Evolutionary conservation across 2,329 filamentous ascomycete species (phyloP).

Genomic region (Cladosporium sp.): DNA sequence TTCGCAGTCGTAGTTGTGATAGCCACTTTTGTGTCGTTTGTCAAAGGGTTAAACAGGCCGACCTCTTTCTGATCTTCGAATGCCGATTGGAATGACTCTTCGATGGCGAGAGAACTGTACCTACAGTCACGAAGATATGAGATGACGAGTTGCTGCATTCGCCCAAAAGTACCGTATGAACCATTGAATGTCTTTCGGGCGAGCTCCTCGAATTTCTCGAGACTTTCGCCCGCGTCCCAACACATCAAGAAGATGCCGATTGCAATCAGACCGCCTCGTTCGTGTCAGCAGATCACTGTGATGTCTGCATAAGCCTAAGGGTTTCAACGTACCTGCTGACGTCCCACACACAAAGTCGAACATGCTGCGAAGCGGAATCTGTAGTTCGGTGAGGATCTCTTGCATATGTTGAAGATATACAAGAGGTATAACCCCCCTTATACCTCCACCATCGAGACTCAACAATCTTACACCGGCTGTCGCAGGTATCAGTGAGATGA

Average conservation of each 20-base stretch:
- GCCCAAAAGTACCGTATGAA: conserved; percentile 14
- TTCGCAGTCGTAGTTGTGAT: conserved; percentile 26
- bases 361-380: conserved; percentile 19
- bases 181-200: conserved; percentile 22
- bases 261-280: conserved; percentile 26
- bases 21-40: conserved; percentile 25
- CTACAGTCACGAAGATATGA: conserved; percentile 25
- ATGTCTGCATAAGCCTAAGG: too few relatives aligned
- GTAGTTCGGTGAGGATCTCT: conserved; percentile 14
- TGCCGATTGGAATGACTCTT: conserved; percentile 23
- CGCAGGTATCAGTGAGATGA: conserved; percentile 28
- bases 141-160: conserved; percentile 19
- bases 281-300: background rate
- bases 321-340: conserved; percentile 23
- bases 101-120: conserved; percentile 24
- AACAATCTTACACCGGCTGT: conserved; percentile 32
- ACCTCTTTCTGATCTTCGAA: conserved; percentile 13
- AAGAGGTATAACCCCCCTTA: conserved; percentile 25
- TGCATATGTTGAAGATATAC: conserved; percentile 21
- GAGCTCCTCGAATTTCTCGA: conserved; percentile 23
- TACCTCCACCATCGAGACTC: conserved; percentile 34
- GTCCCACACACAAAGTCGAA: conserved; percentile 29
- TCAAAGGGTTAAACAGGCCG: conserved; percentile 27
- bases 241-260: conserved; percentile 28
- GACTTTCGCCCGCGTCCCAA: conserved; percentile 21